Evolutionary conservation across 495 filamentous ascomycete genomes (phyloP), one percentile per base, ranked within the genome.

Genomic region (Penicillium malachiteum): DNA sequence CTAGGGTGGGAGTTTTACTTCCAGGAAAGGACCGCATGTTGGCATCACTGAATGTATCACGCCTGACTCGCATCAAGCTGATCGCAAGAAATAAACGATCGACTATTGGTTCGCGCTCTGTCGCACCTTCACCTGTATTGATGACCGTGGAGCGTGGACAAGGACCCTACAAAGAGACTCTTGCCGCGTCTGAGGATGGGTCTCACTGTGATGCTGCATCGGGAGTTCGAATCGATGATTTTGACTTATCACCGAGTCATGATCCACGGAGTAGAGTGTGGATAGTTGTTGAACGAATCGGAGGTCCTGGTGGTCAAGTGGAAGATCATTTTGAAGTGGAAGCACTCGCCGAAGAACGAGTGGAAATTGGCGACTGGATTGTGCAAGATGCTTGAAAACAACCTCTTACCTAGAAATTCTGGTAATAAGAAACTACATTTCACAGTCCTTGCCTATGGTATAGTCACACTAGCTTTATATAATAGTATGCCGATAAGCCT

Each of bases 261-360:
- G 68, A 76, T 39, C 57, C 60, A 3, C 59, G 56, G 11, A 77
- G 77, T n/a, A 83, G 84, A 16, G 66, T 92, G 14, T 90, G 87
- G 87, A 70, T 96, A 53, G 87, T 96, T 12, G 72, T 96, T 54
- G 91, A 96, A 68, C 78, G 89, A 54, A 75, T 88, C 46, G 87
- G 84, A 48, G 68, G 77, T 34, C 75, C 75, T 35, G 77, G 70
- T 14, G 71, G 70, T 43, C 73, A 77, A 43, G 74, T 74, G 32
- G 76, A 76, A 43, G 84, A 84, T 38, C 76, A 73, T 40, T 80
- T 90, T 33, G 78, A 84, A 53, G 78, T 92, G 7, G 86, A 89
- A 59, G 73, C 89, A 21, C 58, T 89, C 57, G 88, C 87, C 55
- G 89, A 92, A 59, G 80, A 81, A 14, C 70, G 71, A 17, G 81